Evolutionary conservation across 2,329 filamentous ascomycete species (phyloP).

Genomic region (Corynespora cassiicola): DNA sequence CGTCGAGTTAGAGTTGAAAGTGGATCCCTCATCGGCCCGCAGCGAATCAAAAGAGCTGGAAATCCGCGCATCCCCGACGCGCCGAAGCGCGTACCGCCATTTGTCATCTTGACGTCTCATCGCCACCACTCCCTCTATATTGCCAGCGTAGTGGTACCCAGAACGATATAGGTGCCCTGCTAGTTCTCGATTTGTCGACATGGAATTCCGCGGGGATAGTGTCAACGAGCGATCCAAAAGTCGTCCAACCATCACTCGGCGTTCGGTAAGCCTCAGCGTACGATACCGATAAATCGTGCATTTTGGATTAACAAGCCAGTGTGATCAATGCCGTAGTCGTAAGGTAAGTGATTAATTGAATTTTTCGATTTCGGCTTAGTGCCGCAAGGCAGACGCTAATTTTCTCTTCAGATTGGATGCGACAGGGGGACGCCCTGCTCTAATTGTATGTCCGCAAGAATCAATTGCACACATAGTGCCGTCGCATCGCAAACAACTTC

Average conservation of each 20-base stretch:
- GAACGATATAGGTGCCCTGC: no score
- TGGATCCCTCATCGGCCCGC: no score
- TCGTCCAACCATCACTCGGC: slow-evolving; percentile 25
- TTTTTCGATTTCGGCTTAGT: no score
- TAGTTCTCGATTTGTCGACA: no score
- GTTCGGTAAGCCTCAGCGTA: slow-evolving; percentile 25
- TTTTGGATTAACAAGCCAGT: slow-evolving; percentile 23
- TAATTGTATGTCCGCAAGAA: slow-evolving; percentile 41
- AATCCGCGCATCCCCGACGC: slow-evolving; percentile 5
- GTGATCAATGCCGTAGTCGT: slow-evolving; percentile 40
- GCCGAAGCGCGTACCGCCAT: no score
- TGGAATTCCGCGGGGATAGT: slow-evolving; percentile 8
- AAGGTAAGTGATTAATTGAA: slow-evolving; percentile 27
- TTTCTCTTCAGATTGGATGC: slow-evolving; percentile 38
- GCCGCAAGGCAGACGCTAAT: no score
- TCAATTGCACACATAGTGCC: slow-evolving; percentile 41
- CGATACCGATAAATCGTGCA: slow-evolving; percentile 8
- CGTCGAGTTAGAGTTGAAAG: no score
- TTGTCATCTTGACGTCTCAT: background rate
- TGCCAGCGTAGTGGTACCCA: no score
- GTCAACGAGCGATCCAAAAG: slow-evolving; percentile 2
- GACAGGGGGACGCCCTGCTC: slow-evolving; percentile 41
- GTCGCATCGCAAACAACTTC: slow-evolving; percentile 27
- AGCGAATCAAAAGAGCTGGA: slow-evolving; percentile 1
- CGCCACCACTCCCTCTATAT: no score